Evolutionary conservation across 2,329 filamentous ascomycete genomes (phyloP), one percentile per base, ranked within the genome.

Genomic region (Xylaria sp.): DNA sequence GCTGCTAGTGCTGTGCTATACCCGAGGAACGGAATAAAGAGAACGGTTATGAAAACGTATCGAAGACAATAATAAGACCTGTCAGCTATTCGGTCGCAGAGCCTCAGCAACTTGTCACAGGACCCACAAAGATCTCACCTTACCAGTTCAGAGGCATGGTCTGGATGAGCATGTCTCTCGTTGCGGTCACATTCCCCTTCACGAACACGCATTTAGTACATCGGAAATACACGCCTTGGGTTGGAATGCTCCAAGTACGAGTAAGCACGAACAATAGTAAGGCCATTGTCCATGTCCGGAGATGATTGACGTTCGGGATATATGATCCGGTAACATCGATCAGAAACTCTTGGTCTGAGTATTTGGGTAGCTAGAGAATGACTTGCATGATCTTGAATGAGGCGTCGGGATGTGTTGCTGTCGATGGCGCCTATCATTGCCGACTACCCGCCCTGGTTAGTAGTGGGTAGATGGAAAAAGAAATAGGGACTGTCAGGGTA

Each of bases 41-140:
- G 23, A 30, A 30, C 9, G 9, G 51, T 47, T 10, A 48, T 54
- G 53, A 56, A 51, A 52, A 59, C 10, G 54, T 54, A 54, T 57
- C 52, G 57, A 57, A 61, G 57, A 58, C 44, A 55, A 51, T 51
- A 51, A 59, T 57, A 47, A 61, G 52, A 57, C 61, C 16, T 52
- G 57, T 57, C 57, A 57, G 34, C 48, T 54, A 30, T 49, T 30
- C 34, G 35, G 49, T 44, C 39, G 44, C 47, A 42, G 13, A 53
- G 53, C 55, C 23, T 35, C 9, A n/a, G 49, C 49, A 51, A 30
- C 8, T 49, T 30, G 18, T 19, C 47, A 8, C 49, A 51, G 35
- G 49, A 35, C 52, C 57, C 13, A 46, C 7, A 19, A 30, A 50
- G 37, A 13, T 35, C 19, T n/a, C 49, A 16, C 11, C 13, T 18